A percentile compares a stretch with the other conserved stretches of the same genome.
Conservation (phyloP, 192 early-diverging fungal genomes). For the Coemansia sp. region DNA sequence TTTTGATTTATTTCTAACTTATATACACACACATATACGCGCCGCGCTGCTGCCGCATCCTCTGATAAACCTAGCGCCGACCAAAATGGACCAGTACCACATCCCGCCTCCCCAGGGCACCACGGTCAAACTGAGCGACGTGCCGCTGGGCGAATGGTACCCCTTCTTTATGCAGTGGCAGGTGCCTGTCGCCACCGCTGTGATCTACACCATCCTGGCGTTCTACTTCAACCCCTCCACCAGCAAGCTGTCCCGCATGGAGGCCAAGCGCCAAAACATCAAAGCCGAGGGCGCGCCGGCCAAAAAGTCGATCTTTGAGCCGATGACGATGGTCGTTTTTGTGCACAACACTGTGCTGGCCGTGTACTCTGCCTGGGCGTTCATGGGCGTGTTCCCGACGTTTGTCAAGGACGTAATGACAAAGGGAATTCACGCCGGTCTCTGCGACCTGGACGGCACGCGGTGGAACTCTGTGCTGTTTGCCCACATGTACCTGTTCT, state of each 20-base stretch:
- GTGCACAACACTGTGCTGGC: conserved; percentile 70
- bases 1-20: too few species aligned
- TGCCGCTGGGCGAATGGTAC: conserved; percentile 68
- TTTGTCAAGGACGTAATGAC: conserved; percentile 53
- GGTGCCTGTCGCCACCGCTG: conserved; percentile 57
- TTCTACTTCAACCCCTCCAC: conserved; percentile 26
- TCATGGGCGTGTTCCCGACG: conserved; percentile 57
- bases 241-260: conserved; percentile 9
- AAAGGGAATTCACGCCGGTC: conserved; percentile 54
- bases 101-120: conserved; percentile 26
- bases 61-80: neutral
- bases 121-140: conserved; percentile 36
- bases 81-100: conserved; percentile 3
- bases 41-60: too few species aligned
- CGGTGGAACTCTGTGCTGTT: conserved; percentile 67
- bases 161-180: conserved; percentile 69
- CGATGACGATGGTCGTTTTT: conserved; percentile 72
- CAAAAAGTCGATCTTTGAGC: conserved; percentile 19
- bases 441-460: conserved; percentile 62
- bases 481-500: conserved; percentile 77
- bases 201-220: conserved; percentile 50
- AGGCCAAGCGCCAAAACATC: conserved; percentile 12
- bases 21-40: too few species aligned
- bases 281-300: neutral
- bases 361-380: conserved; percentile 70